Conservation (phyloP, 2,329 filamentous ascomycete genomes). For the Camptophora hylomeconis region DNA sequence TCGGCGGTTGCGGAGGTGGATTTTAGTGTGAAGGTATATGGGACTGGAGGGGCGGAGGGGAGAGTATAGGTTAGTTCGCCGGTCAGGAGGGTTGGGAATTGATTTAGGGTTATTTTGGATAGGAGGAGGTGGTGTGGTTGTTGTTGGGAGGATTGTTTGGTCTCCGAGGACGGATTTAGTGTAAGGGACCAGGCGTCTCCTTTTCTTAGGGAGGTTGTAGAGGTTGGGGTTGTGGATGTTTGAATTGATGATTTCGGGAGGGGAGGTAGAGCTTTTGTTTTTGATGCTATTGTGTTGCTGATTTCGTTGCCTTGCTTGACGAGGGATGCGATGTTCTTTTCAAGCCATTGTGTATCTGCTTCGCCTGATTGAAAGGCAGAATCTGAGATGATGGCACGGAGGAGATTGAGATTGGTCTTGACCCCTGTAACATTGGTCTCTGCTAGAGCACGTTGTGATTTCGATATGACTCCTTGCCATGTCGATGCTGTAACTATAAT, state of each 20-base stretch:
- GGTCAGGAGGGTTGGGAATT: conserved; percentile 43
- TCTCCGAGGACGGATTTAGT: conserved; percentile 24
- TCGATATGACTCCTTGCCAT: conserved; percentile 40
- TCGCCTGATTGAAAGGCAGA: conserved; percentile 34
- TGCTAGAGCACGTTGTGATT: conserved; percentile 41
- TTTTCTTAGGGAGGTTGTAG: conserved; percentile 40
- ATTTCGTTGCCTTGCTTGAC: conserved; percentile 23
- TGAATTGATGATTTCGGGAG: conserved; percentile 16
- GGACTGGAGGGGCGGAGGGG: conserved; percentile 21
- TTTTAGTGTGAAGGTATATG: conserved; percentile 34
- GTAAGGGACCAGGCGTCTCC: conserved; percentile 46
- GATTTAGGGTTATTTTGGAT: conserved; percentile 42
- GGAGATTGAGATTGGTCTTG: conserved; percentile 43
- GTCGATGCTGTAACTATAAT: conserved; percentile 42
- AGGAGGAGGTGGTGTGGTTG: conserved; percentile 40
- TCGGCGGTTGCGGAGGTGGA: conserved; percentile 31
- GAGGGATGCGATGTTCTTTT: conserved; percentile 32
- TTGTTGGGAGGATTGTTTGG: conserved; percentile 16
- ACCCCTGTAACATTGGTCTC: conserved; percentile 45
- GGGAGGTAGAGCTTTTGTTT: conserved; percentile 15
- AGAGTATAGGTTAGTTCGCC: conserved; percentile 40
- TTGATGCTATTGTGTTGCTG: conserved; percentile 15
- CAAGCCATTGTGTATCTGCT: conserved; percentile 47
- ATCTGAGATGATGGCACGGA: conserved; percentile 41
- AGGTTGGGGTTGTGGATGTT: conserved; percentile 10